Base-by-base conservation (phyloP, 1,139 yeast species). In the Scheffersomyces stambukii region DNA sequence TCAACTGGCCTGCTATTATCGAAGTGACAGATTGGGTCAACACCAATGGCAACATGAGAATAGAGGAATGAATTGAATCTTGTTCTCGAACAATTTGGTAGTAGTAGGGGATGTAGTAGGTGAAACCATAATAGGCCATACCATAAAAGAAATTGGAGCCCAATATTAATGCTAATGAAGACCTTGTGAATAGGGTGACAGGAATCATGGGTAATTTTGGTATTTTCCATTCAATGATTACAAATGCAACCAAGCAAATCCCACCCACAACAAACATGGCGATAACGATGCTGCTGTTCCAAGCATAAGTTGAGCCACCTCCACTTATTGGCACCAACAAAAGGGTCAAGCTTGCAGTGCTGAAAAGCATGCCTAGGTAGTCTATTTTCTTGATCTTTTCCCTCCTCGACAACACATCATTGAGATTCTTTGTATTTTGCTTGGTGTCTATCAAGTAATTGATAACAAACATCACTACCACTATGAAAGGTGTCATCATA, bases 121-220 rank as follows among this genome's bases (percentile, higher is more conserved):
- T 48, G 36, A 62, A 62, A 13, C 70, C 56, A 36, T 48, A 71
- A 47, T 66, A 71, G 0, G 66, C 66, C 45, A 67, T 50, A n/a
- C 79, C 79, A 38, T 66, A 61, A 25, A 68, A 48, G 38, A 72
- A 54, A 41, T 65, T 60, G 34, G 67, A 64, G 1, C 48, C 25
- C 21, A 71, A 50, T 34, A 74, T 50, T 12, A 64, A 36, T 10
- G 66, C 49, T 27, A 71, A 54, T 5, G 67, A 52, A 8, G 50
- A 39, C 24, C 51, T 47, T 24, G 50, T 59, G 48, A 68, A 65
- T 21, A 73, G 45, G 20, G 61, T 43, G 25, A 74, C 49, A n/a
- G 80, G 80, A 24, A 73, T 56, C 64, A 74, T 61, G 3, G 81
- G 80, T 15, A 74, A 49, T 38, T 50, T 57, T 0, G 79, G 66